phyloP scores from a whole-genome alignment of 805 yeast species.

The Candida xiaguanensis region DNA sequence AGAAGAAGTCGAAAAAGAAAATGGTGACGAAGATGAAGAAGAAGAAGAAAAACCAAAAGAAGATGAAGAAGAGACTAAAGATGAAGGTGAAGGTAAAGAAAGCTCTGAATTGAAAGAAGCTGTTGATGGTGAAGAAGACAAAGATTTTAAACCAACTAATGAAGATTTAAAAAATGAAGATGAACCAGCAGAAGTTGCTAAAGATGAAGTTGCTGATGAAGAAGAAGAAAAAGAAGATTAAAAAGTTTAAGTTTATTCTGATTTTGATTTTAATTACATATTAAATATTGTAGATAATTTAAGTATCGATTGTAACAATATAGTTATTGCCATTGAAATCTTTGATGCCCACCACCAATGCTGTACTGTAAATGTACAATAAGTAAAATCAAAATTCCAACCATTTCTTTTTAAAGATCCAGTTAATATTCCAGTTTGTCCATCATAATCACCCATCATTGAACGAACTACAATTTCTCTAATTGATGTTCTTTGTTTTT shows the following conservation, averaged over 20 bases:
- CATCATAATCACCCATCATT: slow-evolving; percentile 95
- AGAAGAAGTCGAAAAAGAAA: slow-evolving; percentile 9
- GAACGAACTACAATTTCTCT: slow-evolving; percentile 84
- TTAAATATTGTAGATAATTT: slow-evolving; percentile 5
- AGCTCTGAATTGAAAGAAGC: slow-evolving; percentile 1
- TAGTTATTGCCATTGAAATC: slow-evolving; percentile 33
- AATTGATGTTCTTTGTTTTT: slow-evolving; percentile 32
- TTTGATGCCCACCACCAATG: slow-evolving; percentile 96
- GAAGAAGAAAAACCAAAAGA: slow-evolving; percentile 2
- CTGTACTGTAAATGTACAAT: slow-evolving; percentile 82
- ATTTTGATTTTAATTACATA: slow-evolving; percentile 5
- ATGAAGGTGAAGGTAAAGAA: slow-evolving; percentile 2
- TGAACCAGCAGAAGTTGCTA: background rate
- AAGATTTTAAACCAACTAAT: slow-evolving; percentile 2
- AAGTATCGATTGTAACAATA: slow-evolving; percentile 25
- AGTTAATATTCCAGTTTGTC: slow-evolving; percentile 80
- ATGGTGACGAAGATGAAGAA: slow-evolving; percentile 4
- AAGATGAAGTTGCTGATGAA: slow-evolving; percentile 3
- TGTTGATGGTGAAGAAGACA: slow-evolving; percentile 2
- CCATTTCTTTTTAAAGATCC: slow-evolving; percentile 54
- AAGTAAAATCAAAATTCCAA: slow-evolving; percentile 67
- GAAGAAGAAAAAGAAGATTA: background rate
- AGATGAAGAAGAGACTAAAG: background rate
- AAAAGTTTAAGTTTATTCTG: background rate
- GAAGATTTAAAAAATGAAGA: slow-evolving; percentile 4